Percentiles rank a stretch among this genome's conserved stretches.
Conservation (phyloP, 148 eudicot species). For the Drosera capensis region DNA sequence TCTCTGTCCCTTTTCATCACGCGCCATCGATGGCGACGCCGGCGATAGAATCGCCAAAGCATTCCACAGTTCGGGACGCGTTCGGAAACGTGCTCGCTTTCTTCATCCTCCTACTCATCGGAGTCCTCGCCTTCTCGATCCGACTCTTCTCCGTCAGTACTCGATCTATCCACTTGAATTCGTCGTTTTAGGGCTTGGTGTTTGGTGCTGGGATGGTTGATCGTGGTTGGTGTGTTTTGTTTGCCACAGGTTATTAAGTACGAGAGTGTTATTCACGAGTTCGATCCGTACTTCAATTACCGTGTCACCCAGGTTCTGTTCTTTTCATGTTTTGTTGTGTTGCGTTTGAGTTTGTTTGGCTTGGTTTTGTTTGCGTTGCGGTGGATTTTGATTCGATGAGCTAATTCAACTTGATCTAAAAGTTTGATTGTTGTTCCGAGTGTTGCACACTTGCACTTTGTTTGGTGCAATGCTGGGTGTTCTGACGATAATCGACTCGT, state of each 20-base stretch:
- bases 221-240: no score
- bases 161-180: no score
- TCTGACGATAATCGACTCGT: no score
- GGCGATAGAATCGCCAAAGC: constrained; percentile 33
- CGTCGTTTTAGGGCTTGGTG: neutral
- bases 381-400: no score
- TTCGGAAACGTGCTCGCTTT: constrained; percentile 70
- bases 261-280: constrained; percentile 91
- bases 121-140: constrained; percentile 88
- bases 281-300: constrained; percentile 88
- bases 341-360: no score
- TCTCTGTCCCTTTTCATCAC: no score
- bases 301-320: constrained; percentile 75
- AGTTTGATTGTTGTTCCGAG: no score
- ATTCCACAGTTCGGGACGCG: constrained; percentile 45
- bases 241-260: constrained; percentile 67
- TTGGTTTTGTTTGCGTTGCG: no score
- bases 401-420: no score
- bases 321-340: neutral
- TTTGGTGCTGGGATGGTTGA: no score
- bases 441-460: no score
- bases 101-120: constrained; percentile 74
- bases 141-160: constrained; percentile 68
- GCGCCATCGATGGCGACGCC: constrained; percentile 64
- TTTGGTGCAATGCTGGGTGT: no score